Conservation (phyloP, 176 grass and related monocot genomes). For the Oryza rufipogon region DNA sequence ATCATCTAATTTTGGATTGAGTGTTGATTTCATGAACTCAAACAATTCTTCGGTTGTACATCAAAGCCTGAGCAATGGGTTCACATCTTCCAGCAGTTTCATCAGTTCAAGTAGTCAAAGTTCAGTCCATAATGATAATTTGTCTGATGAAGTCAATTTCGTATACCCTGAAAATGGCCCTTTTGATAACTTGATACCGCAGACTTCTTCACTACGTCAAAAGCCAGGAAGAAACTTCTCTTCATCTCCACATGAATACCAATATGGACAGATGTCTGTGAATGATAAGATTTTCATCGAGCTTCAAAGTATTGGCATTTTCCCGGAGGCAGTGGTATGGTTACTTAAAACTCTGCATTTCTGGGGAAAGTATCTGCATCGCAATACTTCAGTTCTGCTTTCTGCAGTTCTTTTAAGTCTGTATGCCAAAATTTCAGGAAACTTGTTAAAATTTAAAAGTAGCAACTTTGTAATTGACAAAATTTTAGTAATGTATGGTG, state of each 20-base stretch:
- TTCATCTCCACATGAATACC: constrained; percentile 57
- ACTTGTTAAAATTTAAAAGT: constrained; percentile 21
- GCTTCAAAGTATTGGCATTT: constrained; percentile 82
- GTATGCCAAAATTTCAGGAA: constrained; percentile 4
- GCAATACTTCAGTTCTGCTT: constrained; percentile 1
- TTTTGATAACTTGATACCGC: constrained; percentile 43
- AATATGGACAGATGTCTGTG: constrained; percentile 69
- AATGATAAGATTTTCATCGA: constrained; percentile 82
- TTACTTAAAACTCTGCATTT: constrained; percentile 26
- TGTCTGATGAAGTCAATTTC: constrained; percentile 40
- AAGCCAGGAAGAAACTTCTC: constrained; percentile 46
- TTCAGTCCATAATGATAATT: constrained; percentile 50
- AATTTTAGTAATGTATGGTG: not conserved
- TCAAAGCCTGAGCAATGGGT: constrained; percentile 58
- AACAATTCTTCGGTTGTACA: constrained; percentile 45
- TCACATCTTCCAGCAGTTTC: constrained; percentile 56
- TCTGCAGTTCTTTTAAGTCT: constrained; percentile 13
- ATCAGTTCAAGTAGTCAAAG: constrained; percentile 48
- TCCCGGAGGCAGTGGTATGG: constrained; percentile 63
- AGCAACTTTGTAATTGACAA: constrained; percentile 7
- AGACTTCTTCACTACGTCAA: constrained; percentile 33
- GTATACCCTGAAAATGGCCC: constrained; percentile 46
- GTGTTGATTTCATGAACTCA: constrained; percentile 48
- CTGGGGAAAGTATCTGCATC: not conserved
- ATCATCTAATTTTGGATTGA: constrained; percentile 46